Evolutionary conservation across 495 filamentous ascomycete species (phyloP).

Genomic region (Lasiosphaeria miniovina): DNA sequence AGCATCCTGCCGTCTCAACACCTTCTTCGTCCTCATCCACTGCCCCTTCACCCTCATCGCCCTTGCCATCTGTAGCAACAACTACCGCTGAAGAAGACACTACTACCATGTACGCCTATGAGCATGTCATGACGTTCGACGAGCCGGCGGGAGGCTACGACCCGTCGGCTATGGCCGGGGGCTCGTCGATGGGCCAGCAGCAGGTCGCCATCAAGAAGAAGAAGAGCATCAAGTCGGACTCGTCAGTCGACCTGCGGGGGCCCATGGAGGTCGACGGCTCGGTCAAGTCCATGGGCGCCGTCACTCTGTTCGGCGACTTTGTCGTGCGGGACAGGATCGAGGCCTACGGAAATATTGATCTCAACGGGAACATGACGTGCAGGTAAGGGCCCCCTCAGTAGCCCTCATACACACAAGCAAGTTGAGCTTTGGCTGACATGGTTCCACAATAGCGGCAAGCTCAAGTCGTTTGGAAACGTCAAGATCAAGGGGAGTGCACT

Average conservation of each 20-base stretch:
- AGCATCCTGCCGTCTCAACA: constrained; percentile 12
- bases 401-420: background rate
- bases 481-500: constrained; percentile 26
- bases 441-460: constrained; percentile 22
- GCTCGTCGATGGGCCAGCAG: constrained; percentile 7
- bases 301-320: constrained; percentile 34
- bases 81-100: constrained; percentile 7
- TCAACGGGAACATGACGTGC: constrained; percentile 33
- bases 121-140: constrained; percentile 36
- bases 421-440: constrained; percentile 1
- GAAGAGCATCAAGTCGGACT: constrained; percentile 34
- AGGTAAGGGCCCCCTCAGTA: constrained; percentile 11
- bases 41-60: constrained; percentile 2
- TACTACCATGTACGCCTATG: constrained; percentile 33
- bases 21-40: background rate
- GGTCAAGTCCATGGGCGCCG: constrained; percentile 35
- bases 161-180: constrained; percentile 10
- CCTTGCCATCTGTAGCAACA: background rate
- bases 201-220: constrained; percentile 21
- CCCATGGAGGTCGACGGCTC: constrained; percentile 39
- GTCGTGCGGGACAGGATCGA: constrained; percentile 35
- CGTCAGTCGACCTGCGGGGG: constrained; percentile 29
- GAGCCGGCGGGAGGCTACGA: constrained; percentile 16
- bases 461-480: constrained; percentile 38
- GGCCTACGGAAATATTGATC: constrained; percentile 36